These are phyloP conservation scores for Phyllosticta ampelicida DNA, from an alignment of 2,329 filamentous ascomycete genomes.

Conservation along the genomic window DNA sequence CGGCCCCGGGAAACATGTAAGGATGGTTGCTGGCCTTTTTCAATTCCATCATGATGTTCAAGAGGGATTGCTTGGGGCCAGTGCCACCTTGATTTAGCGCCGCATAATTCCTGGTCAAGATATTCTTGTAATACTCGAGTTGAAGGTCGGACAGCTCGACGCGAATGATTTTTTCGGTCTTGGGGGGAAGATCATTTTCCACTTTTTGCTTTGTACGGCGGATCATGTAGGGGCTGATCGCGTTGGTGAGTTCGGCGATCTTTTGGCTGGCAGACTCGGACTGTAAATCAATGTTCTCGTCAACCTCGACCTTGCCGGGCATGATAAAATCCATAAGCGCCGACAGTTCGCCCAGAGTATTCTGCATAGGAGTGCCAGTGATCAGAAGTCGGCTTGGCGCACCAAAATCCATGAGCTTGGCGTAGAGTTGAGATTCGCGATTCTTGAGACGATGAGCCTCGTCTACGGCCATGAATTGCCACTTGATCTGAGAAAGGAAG, in stretches of 20 bases:
- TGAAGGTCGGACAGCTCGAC: conserved; percentile 95
- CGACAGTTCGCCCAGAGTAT: conserved; percentile 85
- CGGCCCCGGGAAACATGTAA: conserved; percentile 92
- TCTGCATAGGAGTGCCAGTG: conserved; percentile 94
- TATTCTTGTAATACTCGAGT: conserved; percentile 98
- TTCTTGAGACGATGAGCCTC: conserved; percentile 97
- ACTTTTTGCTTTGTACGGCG: conserved; percentile 96
- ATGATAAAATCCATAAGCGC: conserved; percentile 94
- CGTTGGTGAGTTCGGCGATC: conserved; percentile 70
- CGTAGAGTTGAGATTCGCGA: conserved; percentile 84
- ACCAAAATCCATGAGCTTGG: conserved; percentile 73
- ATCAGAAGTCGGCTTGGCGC: conserved; percentile 84
- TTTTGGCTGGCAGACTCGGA: conserved; percentile 77
- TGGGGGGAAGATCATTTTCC: conserved; percentile 89
- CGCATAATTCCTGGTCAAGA: conserved; percentile 90
- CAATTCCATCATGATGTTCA: conserved; percentile 99
- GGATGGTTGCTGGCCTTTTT: conserved; percentile 99
- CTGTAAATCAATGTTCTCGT: conserved; percentile 79
- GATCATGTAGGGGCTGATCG: conserved; percentile 89
- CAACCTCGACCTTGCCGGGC: conserved; percentile 83
- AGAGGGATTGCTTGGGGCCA: conserved; percentile 84
- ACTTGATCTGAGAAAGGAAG: conserved; percentile 83
- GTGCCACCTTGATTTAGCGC: conserved; percentile 82
- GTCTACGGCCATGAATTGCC: conserved; percentile 94
- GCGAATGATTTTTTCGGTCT: conserved; percentile 97